Base-by-base conservation (phyloP, 208 protist genomes). In the Crithidia fasciculata region DNA sequence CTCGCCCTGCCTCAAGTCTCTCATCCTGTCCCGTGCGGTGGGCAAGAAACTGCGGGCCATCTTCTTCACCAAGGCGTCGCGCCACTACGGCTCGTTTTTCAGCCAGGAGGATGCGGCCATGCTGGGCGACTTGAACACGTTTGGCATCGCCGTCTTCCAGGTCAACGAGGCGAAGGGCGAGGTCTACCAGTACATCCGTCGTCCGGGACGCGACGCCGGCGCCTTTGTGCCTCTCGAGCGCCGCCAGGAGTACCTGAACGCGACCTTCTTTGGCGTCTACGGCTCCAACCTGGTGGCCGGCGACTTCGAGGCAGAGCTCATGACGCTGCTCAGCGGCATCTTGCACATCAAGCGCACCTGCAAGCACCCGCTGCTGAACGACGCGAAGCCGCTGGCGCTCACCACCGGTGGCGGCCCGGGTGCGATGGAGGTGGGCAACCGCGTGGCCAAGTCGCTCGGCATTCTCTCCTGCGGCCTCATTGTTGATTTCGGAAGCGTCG, bases 401-500 rank as follows among this genome's bases (percentile, higher is more conserved):
- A 84, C 97, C 36, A 98, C 95, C 4, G 95, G 95, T n/a, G 95
- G 95, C 4, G 95, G 95, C 18, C 95, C 95, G 43, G 95, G 95
- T 56, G 93, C 93, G 40, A 98, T 98, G 95, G 93, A 97, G 75
- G 93, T 98, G 8, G 95, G 95, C 62, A 98, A 98, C 84, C 93
- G 92, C 19, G 95, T 98, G 2, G 93, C 95, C 54, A 88, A 86
- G 76, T 92, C 89, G 4, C 85, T 96, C 39, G 92, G 93, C 53
- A 97, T 98, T 54, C 82, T 98, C 50, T 96, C 91, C 3, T 96
- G 91, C 75, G 95, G 92, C 56, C 78, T 96, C 55, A 82, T 97
- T 69, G 92, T 96, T n/a, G 94, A 98, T 72, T 97, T 98, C 73
- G 87, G 91, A 66, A 89, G 90, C 64, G 82, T 95, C 39, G 72